Percentiles rank a stretch among this genome's conserved stretches.
These are phyloP conservation scores for Coprinellus micaceus DNA, from an alignment of 768 basidiomycete genomes.

Conservation along the genomic window DNA sequence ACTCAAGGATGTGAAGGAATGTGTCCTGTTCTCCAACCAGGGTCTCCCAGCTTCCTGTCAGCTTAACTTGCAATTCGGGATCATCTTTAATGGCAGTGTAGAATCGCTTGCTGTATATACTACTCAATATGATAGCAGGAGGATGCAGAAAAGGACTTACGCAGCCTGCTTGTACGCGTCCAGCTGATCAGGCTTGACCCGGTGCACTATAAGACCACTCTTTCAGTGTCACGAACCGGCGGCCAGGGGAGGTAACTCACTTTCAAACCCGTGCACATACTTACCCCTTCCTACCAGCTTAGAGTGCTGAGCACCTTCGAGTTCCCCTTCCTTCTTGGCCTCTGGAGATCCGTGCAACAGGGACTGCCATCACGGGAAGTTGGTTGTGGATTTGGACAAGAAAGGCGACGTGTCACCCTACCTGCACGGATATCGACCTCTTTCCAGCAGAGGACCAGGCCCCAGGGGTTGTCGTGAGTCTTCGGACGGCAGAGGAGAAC, in stretches of 20 bases:
- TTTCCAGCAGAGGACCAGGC: constrained; percentile 25
- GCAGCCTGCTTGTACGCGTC: constrained; percentile 88
- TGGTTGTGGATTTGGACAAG: background rate
- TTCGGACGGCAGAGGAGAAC: constrained; percentile 30
- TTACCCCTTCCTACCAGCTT: constrained; percentile 88
- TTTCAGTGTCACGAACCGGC: constrained; percentile 1
- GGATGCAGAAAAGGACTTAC: constrained; percentile 39
- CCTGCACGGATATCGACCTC: constrained; percentile 64
- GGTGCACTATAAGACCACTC: constrained; percentile 57
- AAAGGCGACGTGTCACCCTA: constrained; percentile 25
- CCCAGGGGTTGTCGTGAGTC: constrained; percentile 21
- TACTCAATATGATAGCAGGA: constrained; percentile 3
- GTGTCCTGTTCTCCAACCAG: constrained; percentile 87
- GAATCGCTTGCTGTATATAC: constrained; percentile 64
- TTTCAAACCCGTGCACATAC: constrained; percentile 87
- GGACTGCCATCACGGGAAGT: constrained; percentile 48
- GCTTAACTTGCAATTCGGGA: constrained; percentile 70
- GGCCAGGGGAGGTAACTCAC: constrained; percentile 38
- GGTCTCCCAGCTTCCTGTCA: constrained; percentile 93
- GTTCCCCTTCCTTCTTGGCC: constrained; percentile 79
- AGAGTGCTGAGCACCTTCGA: constrained; percentile 78
- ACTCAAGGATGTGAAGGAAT: constrained; percentile 81
- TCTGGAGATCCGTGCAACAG: constrained; percentile 92
- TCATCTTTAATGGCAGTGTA: constrained; percentile 79
- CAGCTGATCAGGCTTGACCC: constrained; percentile 74